Evolutionary conservation across 2,329 filamentous ascomycete species (phyloP).

Genomic region (Phoma herbarum): DNA sequence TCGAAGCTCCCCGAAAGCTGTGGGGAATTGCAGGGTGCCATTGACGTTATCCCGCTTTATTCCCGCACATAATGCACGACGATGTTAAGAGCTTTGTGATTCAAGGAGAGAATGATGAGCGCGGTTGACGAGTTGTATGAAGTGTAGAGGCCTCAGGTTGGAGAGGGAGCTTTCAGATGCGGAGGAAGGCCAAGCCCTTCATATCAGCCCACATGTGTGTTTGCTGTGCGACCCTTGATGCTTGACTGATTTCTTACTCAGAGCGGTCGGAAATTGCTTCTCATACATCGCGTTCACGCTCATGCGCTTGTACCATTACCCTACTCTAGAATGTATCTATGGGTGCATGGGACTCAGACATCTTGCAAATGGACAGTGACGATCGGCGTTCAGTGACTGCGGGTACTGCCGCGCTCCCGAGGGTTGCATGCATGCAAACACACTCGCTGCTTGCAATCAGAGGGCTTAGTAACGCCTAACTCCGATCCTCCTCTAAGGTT

Average conservation of each 20-base stretch:
- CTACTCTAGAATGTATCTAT: not conserved
- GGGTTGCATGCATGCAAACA: constrained; percentile 10
- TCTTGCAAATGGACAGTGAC: not conserved
- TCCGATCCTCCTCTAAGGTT: not conserved
- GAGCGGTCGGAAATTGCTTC: not conserved
- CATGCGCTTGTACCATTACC: not conserved
- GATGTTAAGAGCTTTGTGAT: not conserved
- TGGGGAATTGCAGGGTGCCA: not conserved
- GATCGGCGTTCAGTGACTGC: constrained; percentile 4
- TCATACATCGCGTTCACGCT: not conserved
- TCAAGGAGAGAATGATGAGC: not conserved
- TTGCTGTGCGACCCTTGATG: constrained; percentile 2
- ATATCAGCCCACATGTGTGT: constrained; percentile 1
- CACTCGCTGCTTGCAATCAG: not conserved
- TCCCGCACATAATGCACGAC: not conserved
- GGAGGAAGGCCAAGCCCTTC: not conserved
- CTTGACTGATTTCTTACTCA: not conserved
- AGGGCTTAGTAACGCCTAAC: not conserved
- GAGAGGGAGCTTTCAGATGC: not conserved
- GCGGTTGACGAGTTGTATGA: not conserved
- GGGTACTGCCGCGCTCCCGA: constrained; percentile 7
- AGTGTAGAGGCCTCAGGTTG: not conserved
- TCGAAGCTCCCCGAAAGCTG: constrained; percentile 8
- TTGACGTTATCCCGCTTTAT: constrained; percentile 4
- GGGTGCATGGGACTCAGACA: not conserved